Conservation (phyloP, 768 basidiomycete genomes). For the Leccinum imitatum region DNA sequence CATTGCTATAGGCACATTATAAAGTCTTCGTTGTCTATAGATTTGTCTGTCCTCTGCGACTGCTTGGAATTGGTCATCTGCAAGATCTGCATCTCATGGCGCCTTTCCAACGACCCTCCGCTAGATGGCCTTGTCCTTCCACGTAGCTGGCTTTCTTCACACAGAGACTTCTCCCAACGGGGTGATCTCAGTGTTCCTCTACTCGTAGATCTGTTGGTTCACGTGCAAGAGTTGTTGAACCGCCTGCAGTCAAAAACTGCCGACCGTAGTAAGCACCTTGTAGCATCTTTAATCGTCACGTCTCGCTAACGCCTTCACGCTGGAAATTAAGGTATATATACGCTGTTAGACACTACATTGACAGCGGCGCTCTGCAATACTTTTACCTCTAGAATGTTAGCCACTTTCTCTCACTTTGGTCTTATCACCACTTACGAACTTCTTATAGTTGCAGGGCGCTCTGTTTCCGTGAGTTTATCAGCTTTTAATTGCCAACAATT, state of each 20-base stretch:
- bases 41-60: constrained; percentile 50
- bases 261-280: constrained; percentile 22
- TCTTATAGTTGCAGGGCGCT: constrained; percentile 45
- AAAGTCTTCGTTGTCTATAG: constrained; percentile 35
- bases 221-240: constrained; percentile 28
- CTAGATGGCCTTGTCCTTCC: constrained; percentile 54
- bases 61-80: constrained; percentile 49
- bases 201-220: constrained; percentile 29
- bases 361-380: constrained; percentile 31
- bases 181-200: constrained; percentile 37
- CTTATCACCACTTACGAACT: not conserved
- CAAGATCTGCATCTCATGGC: constrained; percentile 38
- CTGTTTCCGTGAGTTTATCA: constrained; percentile 42
- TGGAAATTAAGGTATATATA: not conserved
- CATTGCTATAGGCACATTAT: constrained; percentile 43
- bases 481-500: not conserved
- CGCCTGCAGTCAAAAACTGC: constrained; percentile 29
- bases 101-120: constrained; percentile 14
- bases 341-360: constrained; percentile 8
- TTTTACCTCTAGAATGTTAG: constrained; percentile 51
- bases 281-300: not conserved
- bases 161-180: constrained; percentile 13
- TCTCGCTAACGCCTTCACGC: not conserved
- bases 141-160: constrained; percentile 46
- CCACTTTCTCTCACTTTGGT: constrained; percentile 6